Evolutionary conservation across 768 basidiomycete genomes (phyloP), one percentile per base, ranked within the genome.

Genomic region (Hygrophorus russula): DNA sequence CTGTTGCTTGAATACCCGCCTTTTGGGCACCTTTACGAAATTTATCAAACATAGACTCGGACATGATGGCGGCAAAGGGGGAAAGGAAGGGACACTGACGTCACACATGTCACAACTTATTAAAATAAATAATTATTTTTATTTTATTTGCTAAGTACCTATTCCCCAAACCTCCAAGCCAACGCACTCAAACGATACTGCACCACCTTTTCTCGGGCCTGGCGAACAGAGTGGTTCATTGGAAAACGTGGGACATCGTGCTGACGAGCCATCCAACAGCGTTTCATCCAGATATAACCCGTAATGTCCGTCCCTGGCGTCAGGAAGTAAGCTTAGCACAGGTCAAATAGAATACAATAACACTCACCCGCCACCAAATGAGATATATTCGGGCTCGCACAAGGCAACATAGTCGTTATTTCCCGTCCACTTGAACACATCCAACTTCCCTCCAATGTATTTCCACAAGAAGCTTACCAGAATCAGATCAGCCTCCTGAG

Each of bases 111-210:
- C 24, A 24, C 24, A 24, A 24, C 24, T n/a, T n/a, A n/a, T n/a
- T n/a, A n/a, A 24, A 24, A 24, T 24, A 24, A 24, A 24, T 24
- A 24, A 24, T 3, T 24, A 24, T 24, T 24, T 24, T 24, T 24
- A 3, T 24, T 7, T 24, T 24, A n/a, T n/a, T n/a, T n/a, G n/a
- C n/a, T 7, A 24, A 7, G 24, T 24, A 3, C 79, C 80, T 34
- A 91, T 65, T 3, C 76, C 82, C 93, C 93, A 96, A 0, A 92
- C 88, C 56, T 97, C 93, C 42, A 98, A 59, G 11, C 84, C 91
- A 0, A 94, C 82, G 59, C 90, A 90, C 55, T 94, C 90, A 51
- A 97, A 98, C n/a, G 67, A 60, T 7, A 72, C 71, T 5, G 66
- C 64, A n/a, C 68, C 65, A 2, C 71, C 74, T 43, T 64, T 67